Conservation (phyloP, 2,329 filamentous ascomycete genomes). For the Hyphodiscus sp. region DNA sequence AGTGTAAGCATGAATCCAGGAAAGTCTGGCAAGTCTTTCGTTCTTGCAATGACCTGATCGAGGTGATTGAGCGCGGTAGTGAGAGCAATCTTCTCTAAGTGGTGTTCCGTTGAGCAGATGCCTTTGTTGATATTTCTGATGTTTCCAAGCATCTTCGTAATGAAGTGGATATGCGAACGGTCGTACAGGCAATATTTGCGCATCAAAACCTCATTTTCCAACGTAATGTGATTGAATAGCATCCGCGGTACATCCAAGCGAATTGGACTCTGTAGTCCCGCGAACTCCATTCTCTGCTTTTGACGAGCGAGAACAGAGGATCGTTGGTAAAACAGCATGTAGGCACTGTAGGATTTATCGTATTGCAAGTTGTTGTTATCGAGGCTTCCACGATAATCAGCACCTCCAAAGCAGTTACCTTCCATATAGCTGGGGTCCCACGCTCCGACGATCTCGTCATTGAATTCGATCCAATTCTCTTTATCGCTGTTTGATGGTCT, state of each 20-base stretch:
- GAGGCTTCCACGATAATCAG: constrained; percentile 46
- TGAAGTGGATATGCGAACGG: constrained; percentile 60
- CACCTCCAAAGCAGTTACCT: constrained; percentile 72
- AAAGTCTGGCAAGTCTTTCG: constrained; percentile 62
- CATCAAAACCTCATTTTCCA: constrained; percentile 67
- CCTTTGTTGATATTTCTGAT: constrained; percentile 43
- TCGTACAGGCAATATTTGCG: constrained; percentile 77
- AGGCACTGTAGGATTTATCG: constrained; percentile 78
- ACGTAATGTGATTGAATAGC: constrained; percentile 53
- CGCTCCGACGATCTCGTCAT: constrained; percentile 72
- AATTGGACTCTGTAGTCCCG: constrained; percentile 34
- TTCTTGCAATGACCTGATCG: constrained; percentile 67
- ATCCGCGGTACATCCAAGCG: constrained; percentile 39
- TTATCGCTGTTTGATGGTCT: constrained; percentile 48
- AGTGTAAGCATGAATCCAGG: constrained; percentile 47
- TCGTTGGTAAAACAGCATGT: constrained; percentile 97
- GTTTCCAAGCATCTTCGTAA: constrained; percentile 54
- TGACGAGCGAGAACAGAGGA: constrained; percentile 55
- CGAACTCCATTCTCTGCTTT: constrained; percentile 39
- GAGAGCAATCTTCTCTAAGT: constrained; percentile 44
- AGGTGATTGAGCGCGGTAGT: constrained; percentile 57
- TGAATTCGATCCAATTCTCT: constrained; percentile 79
- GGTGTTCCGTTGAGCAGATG: constrained; percentile 44
- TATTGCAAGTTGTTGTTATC: constrained; percentile 41
- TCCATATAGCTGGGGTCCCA: constrained; percentile 74